Base-by-base conservation (phyloP, 2,329 filamentous ascomycete genomes). In the Neophaeococcomyces mojaviensis region DNA sequence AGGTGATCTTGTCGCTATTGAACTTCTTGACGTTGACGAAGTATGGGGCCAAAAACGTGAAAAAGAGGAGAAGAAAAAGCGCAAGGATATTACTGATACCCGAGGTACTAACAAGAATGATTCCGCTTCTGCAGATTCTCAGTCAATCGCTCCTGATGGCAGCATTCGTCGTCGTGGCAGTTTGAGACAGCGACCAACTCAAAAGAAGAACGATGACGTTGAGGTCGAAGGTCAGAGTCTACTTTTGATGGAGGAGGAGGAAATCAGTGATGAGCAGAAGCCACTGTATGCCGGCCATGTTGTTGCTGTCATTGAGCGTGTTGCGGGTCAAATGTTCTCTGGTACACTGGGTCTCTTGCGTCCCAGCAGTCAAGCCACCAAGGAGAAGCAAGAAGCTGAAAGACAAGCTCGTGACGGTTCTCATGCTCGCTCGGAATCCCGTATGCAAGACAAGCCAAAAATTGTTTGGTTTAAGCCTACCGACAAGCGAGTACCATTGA, bases 381-480 rank as follows among this genome's bases (percentile, higher is more conserved):
- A 97, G 72, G 92, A 98, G 73, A 97, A 97, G 73, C 92, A 98
- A 66, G 92, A 98, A 66, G 92, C 92, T 36, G 92, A 98, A 72
- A 82, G 92, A 53, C 84, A 86, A 55, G 88, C 89, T 58, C 83
- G 90, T 57, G 90, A 97, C 63, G 90, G 89, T 52, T 76, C 77
- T 54, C 69, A 71, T 44, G 82, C 84, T 52, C 78, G 77, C 50
- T 78, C 82, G 44, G 82, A 92, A 55, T 82, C 84, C 54, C 86
- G 89, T 44, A 80, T 86, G 53, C 88, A 94, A 64, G 92, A 98
- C 54, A 96, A 96, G 70, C 92, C 92, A 53, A 98, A 98, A 81
- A 98, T 98, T 68, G 92, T 98, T 34, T 98, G 92, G 92, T 98
- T 98, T 74, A 98, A 98, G 75, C 92, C 92, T 48, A 98, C 92